These are phyloP conservation scores for Sergeia podlipaevii DNA, from an alignment of 208 protist species.

Conservation along the genomic window DNA sequence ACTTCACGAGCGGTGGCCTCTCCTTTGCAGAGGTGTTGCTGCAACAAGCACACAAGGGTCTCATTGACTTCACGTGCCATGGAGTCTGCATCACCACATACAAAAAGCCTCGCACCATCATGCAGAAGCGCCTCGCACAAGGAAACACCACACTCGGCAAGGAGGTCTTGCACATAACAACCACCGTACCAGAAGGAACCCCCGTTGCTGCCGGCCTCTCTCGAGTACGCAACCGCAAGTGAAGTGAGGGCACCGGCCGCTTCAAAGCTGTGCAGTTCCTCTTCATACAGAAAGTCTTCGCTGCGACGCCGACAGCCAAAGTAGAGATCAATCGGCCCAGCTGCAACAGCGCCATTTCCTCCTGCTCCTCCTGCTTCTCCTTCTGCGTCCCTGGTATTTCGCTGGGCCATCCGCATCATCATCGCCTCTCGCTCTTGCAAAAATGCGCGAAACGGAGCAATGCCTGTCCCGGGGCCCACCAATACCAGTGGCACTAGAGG, in stretches of 20 bases:
- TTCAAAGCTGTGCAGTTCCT: conserved; percentile 42
- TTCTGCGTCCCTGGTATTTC: background rate
- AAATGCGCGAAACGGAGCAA: conserved; percentile 84
- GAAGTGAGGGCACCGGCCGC: conserved; percentile 23
- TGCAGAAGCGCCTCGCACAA: conserved; percentile 37
- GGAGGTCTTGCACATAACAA: conserved; percentile 68
- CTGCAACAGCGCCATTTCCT: background rate
- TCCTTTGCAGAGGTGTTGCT: conserved; percentile 25
- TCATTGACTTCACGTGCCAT: conserved; percentile 67
- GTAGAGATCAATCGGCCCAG: conserved; percentile 36
- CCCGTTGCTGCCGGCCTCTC: conserved; percentile 48
- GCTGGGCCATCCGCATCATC: conserved; percentile 19
- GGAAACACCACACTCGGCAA: conserved; percentile 25
- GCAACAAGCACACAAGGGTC: conserved; percentile 26
- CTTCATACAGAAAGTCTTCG: conserved; percentile 47
- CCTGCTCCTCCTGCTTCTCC: background rate
- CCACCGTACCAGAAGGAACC: conserved; percentile 54
- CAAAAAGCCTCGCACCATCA: conserved; percentile 40
- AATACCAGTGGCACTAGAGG: conserved; percentile 64
- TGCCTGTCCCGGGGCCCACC: conserved; percentile 84
- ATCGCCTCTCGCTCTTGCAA: conserved; percentile 60
- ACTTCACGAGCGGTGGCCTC: conserved; percentile 14
- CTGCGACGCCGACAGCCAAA: conserved; percentile 39
- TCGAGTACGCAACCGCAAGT: conserved; percentile 51
- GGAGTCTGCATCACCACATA: conserved; percentile 64